phyloP scores from a whole-genome alignment of 176 grass and related monocot genomes.

The Melocanna baccifera region DNA sequence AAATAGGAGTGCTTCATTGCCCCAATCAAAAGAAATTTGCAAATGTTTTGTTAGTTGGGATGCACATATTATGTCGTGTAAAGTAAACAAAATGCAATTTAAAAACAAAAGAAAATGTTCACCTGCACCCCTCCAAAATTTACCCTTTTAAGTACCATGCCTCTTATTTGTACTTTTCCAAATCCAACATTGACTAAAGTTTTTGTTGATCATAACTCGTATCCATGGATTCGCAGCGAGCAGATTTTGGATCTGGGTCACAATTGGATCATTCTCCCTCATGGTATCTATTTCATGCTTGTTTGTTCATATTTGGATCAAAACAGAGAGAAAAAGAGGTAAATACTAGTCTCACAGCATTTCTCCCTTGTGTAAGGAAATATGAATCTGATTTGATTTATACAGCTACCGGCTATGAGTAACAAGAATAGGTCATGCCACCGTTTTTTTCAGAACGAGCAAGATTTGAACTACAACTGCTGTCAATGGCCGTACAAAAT shows the following conservation, averaged over 20 bases:
- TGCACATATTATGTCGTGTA: not conserved
- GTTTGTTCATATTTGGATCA: conserved; percentile 56
- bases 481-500: conserved; percentile 43
- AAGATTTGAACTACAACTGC: conserved; percentile 14
- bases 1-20: not conserved
- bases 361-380: conserved; percentile 8
- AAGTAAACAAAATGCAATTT: not conserved
- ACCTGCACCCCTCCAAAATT: not conserved
- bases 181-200: not conserved
- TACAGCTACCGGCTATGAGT: not conserved
- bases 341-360: not conserved
- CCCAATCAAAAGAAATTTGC: not conserved
- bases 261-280: conserved; percentile 27
- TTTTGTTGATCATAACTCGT: not conserved
- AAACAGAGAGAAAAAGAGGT: conserved; percentile 47
- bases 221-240: conserved; percentile 23
- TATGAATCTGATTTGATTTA: not conserved
- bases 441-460: conserved; percentile 35
- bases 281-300: conserved; percentile 26
- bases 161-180: not conserved
- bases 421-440: not conserved
- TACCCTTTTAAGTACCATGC: not conserved
- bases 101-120: not conserved
- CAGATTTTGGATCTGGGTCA: conserved; percentile 42
- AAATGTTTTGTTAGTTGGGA: not conserved